Evolutionary conservation across 768 basidiomycete species (phyloP).

Genomic region (Russula sp.): DNA sequence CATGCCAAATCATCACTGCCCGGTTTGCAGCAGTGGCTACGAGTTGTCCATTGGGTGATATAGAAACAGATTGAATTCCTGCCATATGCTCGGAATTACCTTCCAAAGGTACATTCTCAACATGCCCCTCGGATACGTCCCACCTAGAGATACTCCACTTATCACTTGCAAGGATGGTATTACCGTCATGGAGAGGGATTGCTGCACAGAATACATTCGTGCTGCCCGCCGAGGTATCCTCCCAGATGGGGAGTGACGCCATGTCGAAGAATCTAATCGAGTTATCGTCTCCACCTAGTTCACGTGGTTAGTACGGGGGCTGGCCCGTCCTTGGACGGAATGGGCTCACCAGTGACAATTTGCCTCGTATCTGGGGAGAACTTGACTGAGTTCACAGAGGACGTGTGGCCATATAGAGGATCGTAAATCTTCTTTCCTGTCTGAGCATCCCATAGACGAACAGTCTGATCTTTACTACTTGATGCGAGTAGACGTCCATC

Average conservation of each 20-base stretch:
- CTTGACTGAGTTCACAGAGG: not conserved
- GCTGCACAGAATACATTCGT: conserved; percentile 5
- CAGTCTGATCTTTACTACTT: conserved; percentile 1
- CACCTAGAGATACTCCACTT: not conserved
- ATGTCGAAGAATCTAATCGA: conserved; percentile 13
- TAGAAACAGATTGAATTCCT: conserved; percentile 11
- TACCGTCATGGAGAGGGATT: not conserved
- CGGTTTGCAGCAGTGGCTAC: conserved; percentile 11
- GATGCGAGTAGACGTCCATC: conserved; percentile 4
- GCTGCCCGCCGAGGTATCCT: not conserved
- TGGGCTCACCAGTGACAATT: conserved; percentile 6
- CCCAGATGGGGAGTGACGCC: conserved; percentile 8
- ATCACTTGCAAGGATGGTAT: conserved; percentile 2
- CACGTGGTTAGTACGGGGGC: not conserved
- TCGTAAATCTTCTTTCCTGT: conserved; percentile 10
- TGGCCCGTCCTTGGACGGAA: not conserved
- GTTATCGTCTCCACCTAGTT: conserved; percentile 4
- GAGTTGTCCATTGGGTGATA: conserved; percentile 12
- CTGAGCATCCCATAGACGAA: conserved; percentile 14
- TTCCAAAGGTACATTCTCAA: not conserved
- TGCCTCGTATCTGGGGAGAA: conserved; percentile 21
- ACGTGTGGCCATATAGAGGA: conserved; percentile 10
- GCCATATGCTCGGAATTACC: not conserved
- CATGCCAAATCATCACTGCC: conserved; percentile 15
- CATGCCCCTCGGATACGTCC: not conserved